Percentiles rank a stretch among this genome's conserved stretches.
Evolutionary conservation across 2,329 filamentous ascomycete genomes (phyloP).

Genomic region (Huntiella omanensis): DNA sequence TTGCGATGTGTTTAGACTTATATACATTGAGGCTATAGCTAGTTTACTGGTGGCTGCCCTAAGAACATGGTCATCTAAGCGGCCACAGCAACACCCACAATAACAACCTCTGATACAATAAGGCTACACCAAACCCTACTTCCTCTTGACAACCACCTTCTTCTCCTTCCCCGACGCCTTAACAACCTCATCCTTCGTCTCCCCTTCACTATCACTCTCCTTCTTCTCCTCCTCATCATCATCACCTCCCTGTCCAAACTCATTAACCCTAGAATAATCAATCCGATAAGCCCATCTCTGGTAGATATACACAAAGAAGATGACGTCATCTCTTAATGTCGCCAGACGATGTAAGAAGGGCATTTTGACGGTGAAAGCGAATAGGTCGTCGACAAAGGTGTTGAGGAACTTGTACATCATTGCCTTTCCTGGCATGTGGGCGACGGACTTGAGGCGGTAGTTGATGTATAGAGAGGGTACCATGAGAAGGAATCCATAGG

Average conservation of each 20-base stretch:
- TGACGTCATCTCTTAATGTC: slow-evolving; percentile 84
- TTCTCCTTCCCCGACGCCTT: slow-evolving; percentile 33
- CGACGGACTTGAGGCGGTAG: slow-evolving; percentile 86
- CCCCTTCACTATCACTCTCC: slow-evolving; percentile 17
- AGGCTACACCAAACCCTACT: slow-evolving; percentile 14
- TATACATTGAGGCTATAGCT: too few species aligned
- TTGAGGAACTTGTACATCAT: slow-evolving; percentile 99
- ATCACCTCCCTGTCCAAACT: slow-evolving; percentile 98
- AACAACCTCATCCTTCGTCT: slow-evolving; percentile 20
- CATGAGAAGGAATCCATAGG: slow-evolving; percentile 99
- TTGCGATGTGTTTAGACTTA: too few species aligned
- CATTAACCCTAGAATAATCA: slow-evolving; percentile 83
- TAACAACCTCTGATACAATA: too few species aligned
- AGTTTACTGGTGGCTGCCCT: too few species aligned
- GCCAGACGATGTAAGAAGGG: slow-evolving; percentile 80
- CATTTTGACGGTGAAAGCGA: slow-evolving; percentile 99
- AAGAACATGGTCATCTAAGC: too few species aligned
- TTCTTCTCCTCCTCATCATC: slow-evolving; percentile 37
- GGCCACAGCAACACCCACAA: too few species aligned
- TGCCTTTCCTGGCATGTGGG: slow-evolving; percentile 89
- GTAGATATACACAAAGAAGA: slow-evolving; percentile 96
- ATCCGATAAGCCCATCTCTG: slow-evolving; percentile 84
- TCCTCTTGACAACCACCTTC: slow-evolving; percentile 26
- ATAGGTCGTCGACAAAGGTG: slow-evolving; percentile 96
- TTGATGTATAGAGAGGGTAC: slow-evolving; percentile 96